Conservation (phyloP, 2,329 filamentous ascomycete genomes). For the Pseudogymnoascus sp. region DNA sequence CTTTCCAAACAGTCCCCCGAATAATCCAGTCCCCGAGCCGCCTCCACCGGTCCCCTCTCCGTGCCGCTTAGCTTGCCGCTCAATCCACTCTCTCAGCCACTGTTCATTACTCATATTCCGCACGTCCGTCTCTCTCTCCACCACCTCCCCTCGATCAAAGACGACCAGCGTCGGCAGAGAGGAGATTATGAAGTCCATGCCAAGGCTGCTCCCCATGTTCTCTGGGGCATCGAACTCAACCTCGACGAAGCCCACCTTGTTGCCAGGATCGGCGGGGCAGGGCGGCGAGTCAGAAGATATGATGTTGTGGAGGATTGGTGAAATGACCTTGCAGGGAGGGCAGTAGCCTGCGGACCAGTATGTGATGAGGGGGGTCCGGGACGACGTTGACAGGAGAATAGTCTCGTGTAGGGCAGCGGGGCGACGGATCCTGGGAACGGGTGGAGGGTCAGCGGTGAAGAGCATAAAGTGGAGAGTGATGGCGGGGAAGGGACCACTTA, state of each 20-base stretch:
- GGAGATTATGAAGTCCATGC: slow-evolving; percentile 50
- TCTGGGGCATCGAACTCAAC: slow-evolving; percentile 53
- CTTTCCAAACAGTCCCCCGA: slow-evolving; percentile 33
- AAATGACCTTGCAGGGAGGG: slow-evolving; percentile 43
- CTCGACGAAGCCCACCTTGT: slow-evolving; percentile 40
- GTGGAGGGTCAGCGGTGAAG: slow-evolving; percentile 11
- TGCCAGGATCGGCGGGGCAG: slow-evolving; percentile 24
- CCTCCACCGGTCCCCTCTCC: slow-evolving; percentile 39
- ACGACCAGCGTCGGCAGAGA: slow-evolving; percentile 50
- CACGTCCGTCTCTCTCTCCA: slow-evolving; percentile 43
- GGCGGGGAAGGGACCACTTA: slow-evolving; percentile 25
- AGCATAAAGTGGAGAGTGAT: slow-evolving; percentile 12
- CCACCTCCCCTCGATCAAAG: slow-evolving; percentile 49
- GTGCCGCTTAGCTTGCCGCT: slow-evolving; percentile 41
- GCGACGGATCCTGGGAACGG: slow-evolving; percentile 41
- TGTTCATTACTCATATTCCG: slow-evolving; percentile 40
- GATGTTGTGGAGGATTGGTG: slow-evolving; percentile 42
- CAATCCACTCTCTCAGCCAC: slow-evolving; percentile 48
- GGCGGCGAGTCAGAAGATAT: slow-evolving; percentile 30
- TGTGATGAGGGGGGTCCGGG: slow-evolving; percentile 49
- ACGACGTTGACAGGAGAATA: slow-evolving; percentile 46
- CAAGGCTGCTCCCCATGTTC: slow-evolving; percentile 42
- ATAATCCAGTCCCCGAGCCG: slow-evolving; percentile 32
- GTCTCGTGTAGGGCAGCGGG: slow-evolving; percentile 48
- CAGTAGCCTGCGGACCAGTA: slow-evolving; percentile 55